These are phyloP conservation scores for Golubevia sp. DNA, from an alignment of 1,284 basidiomycete species.

Conservation along the genomic window DNA sequence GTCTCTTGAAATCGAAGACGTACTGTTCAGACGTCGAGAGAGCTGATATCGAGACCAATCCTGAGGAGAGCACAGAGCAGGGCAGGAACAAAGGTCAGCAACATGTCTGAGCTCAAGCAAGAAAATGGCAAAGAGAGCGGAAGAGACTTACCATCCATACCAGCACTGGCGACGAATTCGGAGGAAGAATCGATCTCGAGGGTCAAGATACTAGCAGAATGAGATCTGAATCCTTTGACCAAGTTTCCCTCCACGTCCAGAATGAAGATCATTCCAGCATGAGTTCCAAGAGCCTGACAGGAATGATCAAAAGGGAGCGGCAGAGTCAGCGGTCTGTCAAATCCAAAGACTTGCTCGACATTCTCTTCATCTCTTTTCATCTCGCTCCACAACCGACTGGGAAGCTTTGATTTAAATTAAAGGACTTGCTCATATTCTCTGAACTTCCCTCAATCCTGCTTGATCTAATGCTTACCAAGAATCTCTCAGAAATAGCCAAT, in stretches of 20 bases:
- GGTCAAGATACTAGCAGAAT: constrained; percentile 86
- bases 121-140: neutral
- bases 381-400: no score
- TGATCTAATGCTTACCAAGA: constrained; percentile 68
- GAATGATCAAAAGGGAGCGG: no score
- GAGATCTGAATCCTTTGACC: constrained; percentile 87
- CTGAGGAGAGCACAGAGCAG: constrained; percentile 58
- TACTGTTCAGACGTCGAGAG: constrained; percentile 79
- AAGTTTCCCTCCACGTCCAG: constrained; percentile 79
- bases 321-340: no score
- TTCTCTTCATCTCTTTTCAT: no score
- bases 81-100: constrained; percentile 2
- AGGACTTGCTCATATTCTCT: no score
- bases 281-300: constrained; percentile 80
- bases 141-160: constrained; percentile 79
- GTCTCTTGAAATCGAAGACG: constrained; percentile 87
- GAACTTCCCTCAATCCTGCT: neutral
- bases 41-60: constrained; percentile 87
- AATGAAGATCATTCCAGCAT: constrained; percentile 86
- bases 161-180: constrained; percentile 90
- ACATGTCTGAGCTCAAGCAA: neutral
- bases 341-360: no score
- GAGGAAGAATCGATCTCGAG: constrained; percentile 81
- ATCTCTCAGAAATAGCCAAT: constrained; percentile 72
- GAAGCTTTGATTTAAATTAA: no score